These are phyloP conservation scores for Zygnema cylindricum DNA, from an alignment of 139 green algal species.

Conservation along the genomic window DNA sequence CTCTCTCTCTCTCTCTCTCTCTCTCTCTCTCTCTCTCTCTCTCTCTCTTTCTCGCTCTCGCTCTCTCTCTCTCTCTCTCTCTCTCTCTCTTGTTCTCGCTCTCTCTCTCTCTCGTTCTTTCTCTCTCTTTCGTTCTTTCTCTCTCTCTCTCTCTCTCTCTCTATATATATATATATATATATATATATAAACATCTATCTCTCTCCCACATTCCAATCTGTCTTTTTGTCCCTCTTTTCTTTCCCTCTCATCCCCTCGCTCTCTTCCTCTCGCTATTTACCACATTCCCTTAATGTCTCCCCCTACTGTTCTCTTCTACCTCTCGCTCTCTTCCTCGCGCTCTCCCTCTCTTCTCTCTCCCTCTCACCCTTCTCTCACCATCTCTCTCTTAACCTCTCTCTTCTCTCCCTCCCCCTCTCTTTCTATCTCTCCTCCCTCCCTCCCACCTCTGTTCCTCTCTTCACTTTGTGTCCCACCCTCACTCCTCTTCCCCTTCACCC, in stretches of 20 bases:
- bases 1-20: neutral
- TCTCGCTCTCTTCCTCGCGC: neutral
- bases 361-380: neutral
- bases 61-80: neutral
- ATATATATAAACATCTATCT: neutral
- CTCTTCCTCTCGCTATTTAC: neutral
- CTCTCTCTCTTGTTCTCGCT: neutral
- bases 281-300: neutral
- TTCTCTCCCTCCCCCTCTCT: neutral
- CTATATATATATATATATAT: neutral
- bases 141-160: too few species aligned
- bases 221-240: neutral
- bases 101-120: neutral
- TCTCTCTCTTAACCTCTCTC: neutral
- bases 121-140: neutral
- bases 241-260: neutral
- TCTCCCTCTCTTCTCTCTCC: neutral
- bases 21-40: neutral
- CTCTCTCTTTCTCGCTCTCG: neutral
- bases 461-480: neutral
- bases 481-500: neutral
- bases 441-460: neutral
- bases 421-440: neutral
- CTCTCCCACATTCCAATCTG: neutral
- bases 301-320: neutral